Evolutionary conservation across 108 stramenopile species (phyloP).

Genomic region (Skeletonema costatum): DNA sequence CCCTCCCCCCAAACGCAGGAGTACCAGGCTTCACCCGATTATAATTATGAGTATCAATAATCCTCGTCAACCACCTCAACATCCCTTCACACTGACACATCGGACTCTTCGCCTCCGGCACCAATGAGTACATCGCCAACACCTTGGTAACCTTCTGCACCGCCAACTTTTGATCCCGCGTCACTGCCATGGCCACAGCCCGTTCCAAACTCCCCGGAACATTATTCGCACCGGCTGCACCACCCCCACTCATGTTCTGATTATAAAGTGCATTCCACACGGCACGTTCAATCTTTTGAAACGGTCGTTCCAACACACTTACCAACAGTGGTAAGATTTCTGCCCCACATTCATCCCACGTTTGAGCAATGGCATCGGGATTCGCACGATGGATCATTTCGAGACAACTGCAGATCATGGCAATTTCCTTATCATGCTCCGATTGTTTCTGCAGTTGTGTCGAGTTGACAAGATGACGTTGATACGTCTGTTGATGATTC

Average conservation of each 20-base stretch:
- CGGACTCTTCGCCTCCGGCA: conserved; percentile 57
- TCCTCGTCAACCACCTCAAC: conserved; percentile 47
- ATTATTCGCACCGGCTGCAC: neutral
- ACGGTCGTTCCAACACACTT: conserved; percentile 54
- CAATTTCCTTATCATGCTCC: conserved; percentile 53
- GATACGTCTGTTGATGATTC: conserved; percentile 26
- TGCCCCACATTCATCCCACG: conserved; percentile 53
- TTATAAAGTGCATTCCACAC: conserved; percentile 35
- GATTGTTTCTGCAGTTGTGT: conserved; percentile 36
- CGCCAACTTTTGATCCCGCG: conserved; percentile 51
- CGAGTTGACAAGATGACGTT: conserved; percentile 22
- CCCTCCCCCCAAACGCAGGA: conserved; percentile 34
- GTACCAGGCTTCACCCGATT: conserved; percentile 49
- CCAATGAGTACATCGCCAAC: conserved; percentile 54
- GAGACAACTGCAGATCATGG: conserved; percentile 55
- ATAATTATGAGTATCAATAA: conserved; percentile 56
- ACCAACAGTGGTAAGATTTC: conserved; percentile 54
- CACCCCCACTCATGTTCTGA: conserved; percentile 6
- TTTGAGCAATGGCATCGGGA: conserved; percentile 55
- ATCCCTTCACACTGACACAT: conserved; percentile 53
- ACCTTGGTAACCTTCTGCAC: conserved; percentile 62
- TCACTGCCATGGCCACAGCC: conserved; percentile 41
- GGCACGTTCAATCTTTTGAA: conserved; percentile 35
- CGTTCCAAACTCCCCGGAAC: conserved; percentile 45
- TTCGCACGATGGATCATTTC: conserved; percentile 64